Base-by-base conservation (phyloP, 2,329 filamentous ascomycete species). In the Talaromyces piceae region DNA sequence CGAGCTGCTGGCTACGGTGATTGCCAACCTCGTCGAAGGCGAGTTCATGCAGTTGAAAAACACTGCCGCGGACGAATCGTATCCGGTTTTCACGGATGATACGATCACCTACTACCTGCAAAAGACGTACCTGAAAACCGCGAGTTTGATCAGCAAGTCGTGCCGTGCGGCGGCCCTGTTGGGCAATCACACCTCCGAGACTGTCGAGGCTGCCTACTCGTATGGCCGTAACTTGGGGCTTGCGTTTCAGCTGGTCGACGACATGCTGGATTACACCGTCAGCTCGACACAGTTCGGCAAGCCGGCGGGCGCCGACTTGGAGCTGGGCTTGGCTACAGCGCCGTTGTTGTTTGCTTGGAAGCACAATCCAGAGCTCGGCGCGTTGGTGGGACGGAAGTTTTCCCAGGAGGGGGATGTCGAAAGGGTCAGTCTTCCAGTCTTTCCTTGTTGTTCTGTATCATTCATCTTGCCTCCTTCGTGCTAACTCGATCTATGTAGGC, bases 31-130 rank as follows among this genome's bases (percentile, higher is more conserved):
- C 23, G 91, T 98, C 18, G 93, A 98, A 73, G 93, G 93, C 64
- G 93, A 98, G 71, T 97, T 98, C 75, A 98, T 98, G 93, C 93
- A 98, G 75, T 77, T 98, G 61, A 94, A 95, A 74, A 98, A 98
- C 71, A 97, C 93, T 1, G 88, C 87, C 43, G 78, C 81, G 58
- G 91, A 96, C 66, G 91, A 97, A 75, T 78, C 80, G 57, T 84
- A 87, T 59, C 91, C 91, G 1, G 74, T 79, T 8, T 97, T 87
- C 81, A 93, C 86, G 1, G 88, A 96, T 63, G 88, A 95, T 49
- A 87, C 90, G 1, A 80, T 98, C 55, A 80, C 83, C 23, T 97
- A 98, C 73, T 98, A 98, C 67, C 77, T 98, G 47, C 89, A 96
- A 67, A 98, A 98, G 78, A 98, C 93, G 25, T 98, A 98, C 65